Percentiles rank a stretch among this genome's conserved stretches.
These are phyloP conservation scores for Apiotrichum gracile DNA, from an alignment of 1,284 basidiomycete genomes.

Conservation along the genomic window DNA sequence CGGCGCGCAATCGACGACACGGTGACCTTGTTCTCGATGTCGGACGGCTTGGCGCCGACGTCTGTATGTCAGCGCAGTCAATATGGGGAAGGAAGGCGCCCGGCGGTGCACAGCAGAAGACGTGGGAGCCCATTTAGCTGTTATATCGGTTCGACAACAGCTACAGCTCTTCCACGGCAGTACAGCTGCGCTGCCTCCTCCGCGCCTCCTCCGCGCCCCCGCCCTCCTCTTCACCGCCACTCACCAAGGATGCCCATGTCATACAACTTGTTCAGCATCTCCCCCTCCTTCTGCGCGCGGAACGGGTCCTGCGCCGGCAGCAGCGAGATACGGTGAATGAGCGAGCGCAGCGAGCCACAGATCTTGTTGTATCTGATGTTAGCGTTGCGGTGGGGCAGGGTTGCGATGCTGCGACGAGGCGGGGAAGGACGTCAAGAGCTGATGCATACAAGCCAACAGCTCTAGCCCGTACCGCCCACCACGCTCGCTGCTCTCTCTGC, in stretches of 20 bases:
- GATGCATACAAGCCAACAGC: too few species aligned
- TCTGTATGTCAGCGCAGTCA: conserved; percentile 32
- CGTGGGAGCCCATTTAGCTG: too few species aligned
- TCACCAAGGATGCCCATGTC: conserved; percentile 83
- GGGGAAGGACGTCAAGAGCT: too few species aligned
- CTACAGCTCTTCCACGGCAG: too few species aligned
- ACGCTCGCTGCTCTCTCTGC: background rate
- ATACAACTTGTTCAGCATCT: conserved; percentile 89
- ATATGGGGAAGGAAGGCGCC: background rate
- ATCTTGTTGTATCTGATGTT: conserved; percentile 82
- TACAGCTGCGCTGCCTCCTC: too few species aligned
- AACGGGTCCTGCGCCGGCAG: conserved; percentile 88
- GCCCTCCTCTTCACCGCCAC: too few species aligned
- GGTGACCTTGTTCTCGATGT: conserved; percentile 90
- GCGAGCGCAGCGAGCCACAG: conserved; percentile 77
- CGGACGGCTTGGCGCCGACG: conserved; percentile 66
- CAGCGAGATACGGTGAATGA: conserved; percentile 79
- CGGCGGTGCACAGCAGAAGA: too few species aligned
- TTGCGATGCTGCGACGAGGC: too few species aligned
- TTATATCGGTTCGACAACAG: too few species aligned
- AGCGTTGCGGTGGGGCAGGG: too few species aligned
- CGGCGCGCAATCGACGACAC: conserved; percentile 91
- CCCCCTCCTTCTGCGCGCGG: conserved; percentile 73
- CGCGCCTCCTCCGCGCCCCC: too few species aligned
- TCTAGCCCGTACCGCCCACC: too few species aligned